Conservation (phyloP, 2,329 filamentous ascomycete species). For the Penicillium sp. region DNA sequence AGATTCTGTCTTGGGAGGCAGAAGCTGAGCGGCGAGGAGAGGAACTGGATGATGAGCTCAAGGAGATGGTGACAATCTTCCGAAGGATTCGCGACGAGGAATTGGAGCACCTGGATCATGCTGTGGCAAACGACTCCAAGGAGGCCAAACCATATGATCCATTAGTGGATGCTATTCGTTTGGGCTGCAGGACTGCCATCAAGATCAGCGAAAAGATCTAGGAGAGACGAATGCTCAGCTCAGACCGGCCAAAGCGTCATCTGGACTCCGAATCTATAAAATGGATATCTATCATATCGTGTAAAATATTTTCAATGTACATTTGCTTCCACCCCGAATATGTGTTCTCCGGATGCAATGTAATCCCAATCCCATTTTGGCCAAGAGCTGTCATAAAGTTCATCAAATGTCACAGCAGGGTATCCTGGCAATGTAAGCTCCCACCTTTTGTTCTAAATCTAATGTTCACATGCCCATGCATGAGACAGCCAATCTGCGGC, state of each 20-base stretch:
- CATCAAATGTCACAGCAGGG: constrained; percentile 18
- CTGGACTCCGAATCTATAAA: neutral
- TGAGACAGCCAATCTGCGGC: neutral
- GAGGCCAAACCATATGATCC: constrained; percentile 88
- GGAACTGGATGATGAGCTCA: constrained; percentile 77
- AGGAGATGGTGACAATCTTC: constrained; percentile 71
- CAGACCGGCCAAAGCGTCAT: neutral
- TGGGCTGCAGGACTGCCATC: constrained; percentile 90
- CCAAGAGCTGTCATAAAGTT: neutral
- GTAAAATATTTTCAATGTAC: constrained; percentile 3
- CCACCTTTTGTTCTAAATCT: constrained; percentile 7
- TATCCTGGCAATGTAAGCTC: constrained; percentile 23
- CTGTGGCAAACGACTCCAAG: constrained; percentile 89
- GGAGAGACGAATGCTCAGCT: constrained; percentile 10
- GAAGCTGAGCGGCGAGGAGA: constrained; percentile 77
- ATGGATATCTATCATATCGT: constrained; percentile 1
- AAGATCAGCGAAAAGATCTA: constrained; percentile 69
- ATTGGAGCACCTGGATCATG: constrained; percentile 93
- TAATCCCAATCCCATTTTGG: neutral
- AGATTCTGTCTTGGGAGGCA: constrained; percentile 77
- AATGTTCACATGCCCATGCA: constrained; percentile 6
- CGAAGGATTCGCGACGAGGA: constrained; percentile 91
- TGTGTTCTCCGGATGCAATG: neutral
- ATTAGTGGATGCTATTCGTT: constrained; percentile 80
- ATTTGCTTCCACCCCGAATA: neutral